These are phyloP conservation scores for Blastomyces gilchristii DNA, from an alignment of 2,329 filamentous ascomycete species.

Conservation along the genomic window DNA sequence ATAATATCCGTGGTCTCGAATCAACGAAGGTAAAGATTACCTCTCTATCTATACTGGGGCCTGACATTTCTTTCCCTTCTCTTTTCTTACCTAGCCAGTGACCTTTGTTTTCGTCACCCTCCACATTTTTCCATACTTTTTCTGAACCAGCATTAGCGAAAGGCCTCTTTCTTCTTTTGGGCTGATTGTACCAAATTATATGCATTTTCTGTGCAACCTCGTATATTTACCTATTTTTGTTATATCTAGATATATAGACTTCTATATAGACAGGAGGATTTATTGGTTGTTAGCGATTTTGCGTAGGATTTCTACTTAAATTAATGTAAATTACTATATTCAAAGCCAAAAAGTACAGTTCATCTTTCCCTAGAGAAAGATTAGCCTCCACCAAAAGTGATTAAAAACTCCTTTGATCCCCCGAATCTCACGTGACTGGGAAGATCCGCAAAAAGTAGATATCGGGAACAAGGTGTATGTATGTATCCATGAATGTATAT, in stretches of 20 bases:
- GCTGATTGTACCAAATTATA: neutral
- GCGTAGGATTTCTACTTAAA: neutral
- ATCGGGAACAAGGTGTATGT: too few species aligned
- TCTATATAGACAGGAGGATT: neutral
- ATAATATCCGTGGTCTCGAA: neutral
- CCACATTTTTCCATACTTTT: neutral
- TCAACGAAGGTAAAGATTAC: neutral
- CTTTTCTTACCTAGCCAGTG: neutral
- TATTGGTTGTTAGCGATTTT: neutral
- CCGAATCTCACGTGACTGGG: too few species aligned
- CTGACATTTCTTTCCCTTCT: neutral
- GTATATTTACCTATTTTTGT: neutral
- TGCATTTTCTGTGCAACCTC: neutral
- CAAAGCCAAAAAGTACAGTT: too few species aligned
- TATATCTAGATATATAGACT: neutral
- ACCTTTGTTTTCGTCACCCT: neutral
- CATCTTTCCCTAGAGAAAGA: too few species aligned
- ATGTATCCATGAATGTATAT: too few species aligned
- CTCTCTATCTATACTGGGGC: neutral
- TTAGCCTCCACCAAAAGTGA: too few species aligned
- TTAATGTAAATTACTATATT: neutral
- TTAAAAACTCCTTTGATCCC: too few species aligned
- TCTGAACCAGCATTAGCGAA: neutral
- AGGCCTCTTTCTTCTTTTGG: neutral
- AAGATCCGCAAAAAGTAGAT: too few species aligned